Percentiles rank a stretch among this genome's conserved stretches.
These are phyloP conservation scores for Botryotinia convoluta DNA, from an alignment of 2,329 filamentous ascomycete genomes.

Conservation along the genomic window DNA sequence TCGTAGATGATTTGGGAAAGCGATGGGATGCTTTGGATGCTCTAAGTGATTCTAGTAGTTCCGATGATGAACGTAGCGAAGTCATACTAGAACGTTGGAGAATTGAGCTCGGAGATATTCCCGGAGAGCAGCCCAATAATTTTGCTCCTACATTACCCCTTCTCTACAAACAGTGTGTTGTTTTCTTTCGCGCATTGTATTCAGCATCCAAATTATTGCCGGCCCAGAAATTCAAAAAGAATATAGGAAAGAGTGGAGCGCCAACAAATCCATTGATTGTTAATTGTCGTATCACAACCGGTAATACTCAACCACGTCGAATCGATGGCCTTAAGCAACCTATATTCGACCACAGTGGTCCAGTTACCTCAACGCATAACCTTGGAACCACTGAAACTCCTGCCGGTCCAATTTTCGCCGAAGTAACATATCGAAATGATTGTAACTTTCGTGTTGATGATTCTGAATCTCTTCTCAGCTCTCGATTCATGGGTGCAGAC, in stretches of 20 bases:
- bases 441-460: constrained; percentile 91
- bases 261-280: constrained; percentile 64
- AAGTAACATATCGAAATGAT: constrained; percentile 80
- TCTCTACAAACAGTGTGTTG: constrained; percentile 95
- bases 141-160: constrained; percentile 70
- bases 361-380: constrained; percentile 70
- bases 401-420: constrained; percentile 76
- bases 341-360: constrained; percentile 60
- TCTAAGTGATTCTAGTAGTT: constrained; percentile 61
- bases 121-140: constrained; percentile 49
- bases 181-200: constrained; percentile 88
- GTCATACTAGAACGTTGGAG: constrained; percentile 90
- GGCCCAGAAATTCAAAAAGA: constrained; percentile 77
- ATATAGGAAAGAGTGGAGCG: constrained; percentile 65
- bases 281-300: constrained; percentile 74
- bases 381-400: constrained; percentile 86
- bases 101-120: constrained; percentile 69
- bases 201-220: constrained; percentile 79
- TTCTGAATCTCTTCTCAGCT: constrained; percentile 85
- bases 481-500: constrained; percentile 87
- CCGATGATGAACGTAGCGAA: constrained; percentile 45
- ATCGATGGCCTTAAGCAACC: constrained; percentile 70
- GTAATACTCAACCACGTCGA: constrained; percentile 49
- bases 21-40: constrained; percentile 89
- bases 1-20: constrained; percentile 85